These are phyloP conservation scores for Metschnikowia proteae DNA, from an alignment of 805 yeast species.

Conservation along the genomic window DNA sequence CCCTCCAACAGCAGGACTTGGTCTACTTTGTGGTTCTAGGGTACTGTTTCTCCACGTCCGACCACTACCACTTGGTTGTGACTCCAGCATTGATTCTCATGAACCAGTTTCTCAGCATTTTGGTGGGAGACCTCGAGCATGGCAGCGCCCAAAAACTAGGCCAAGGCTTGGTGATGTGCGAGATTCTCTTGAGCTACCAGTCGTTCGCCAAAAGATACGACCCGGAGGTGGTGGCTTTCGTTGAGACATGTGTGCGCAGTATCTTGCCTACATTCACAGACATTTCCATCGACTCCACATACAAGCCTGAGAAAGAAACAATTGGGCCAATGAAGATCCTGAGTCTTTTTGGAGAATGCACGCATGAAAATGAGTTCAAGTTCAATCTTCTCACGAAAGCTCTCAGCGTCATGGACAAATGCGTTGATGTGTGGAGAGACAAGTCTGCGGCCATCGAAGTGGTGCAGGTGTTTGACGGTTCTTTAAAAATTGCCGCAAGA, in stretches of 20 bases:
- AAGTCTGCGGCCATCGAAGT: slow-evolving; percentile 60
- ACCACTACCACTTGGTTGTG: slow-evolving; percentile 86
- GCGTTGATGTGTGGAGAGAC: slow-evolving; percentile 54
- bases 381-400: slow-evolving; percentile 33
- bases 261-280: slow-evolving; percentile 33
- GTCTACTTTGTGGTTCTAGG: slow-evolving; percentile 72
- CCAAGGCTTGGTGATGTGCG: slow-evolving; percentile 64
- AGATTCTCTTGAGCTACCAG: slow-evolving; percentile 67
- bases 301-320: slow-evolving; percentile 11
- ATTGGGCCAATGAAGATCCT: slow-evolving; percentile 10
- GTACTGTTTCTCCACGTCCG: slow-evolving; percentile 84
- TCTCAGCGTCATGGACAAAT: slow-evolving; percentile 28
- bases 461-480: slow-evolving; percentile 40
- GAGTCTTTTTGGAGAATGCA: slow-evolving; percentile 10
- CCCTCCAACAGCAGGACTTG: slow-evolving; percentile 43
- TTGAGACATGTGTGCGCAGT: slow-evolving; percentile 48
- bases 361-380: slow-evolving; percentile 18
- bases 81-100: slow-evolving; percentile 78
- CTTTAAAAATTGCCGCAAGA: slow-evolving; percentile 40
- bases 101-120: slow-evolving; percentile 53
- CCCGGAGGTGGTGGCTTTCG: slow-evolving; percentile 70
- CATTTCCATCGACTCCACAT: slow-evolving; percentile 17
- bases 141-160: slow-evolving; percentile 38
- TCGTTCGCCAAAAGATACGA: slow-evolving; percentile 71
- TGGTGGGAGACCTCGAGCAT: slow-evolving; percentile 23